Conservation (phyloP, 345 rosid species). For the Psidium guajava region DNA sequence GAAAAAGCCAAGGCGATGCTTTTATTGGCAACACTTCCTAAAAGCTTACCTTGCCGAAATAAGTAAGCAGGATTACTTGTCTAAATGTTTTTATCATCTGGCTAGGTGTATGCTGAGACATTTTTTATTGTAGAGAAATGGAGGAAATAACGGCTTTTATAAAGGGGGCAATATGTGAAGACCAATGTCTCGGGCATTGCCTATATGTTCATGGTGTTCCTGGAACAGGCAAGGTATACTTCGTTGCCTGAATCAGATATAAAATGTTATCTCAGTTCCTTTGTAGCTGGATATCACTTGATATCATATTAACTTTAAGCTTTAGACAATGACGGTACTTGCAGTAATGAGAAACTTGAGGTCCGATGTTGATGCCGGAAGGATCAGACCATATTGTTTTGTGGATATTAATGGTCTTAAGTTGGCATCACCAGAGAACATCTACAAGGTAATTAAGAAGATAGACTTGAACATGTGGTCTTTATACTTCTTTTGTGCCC, state of each 20-base stretch:
- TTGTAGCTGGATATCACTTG: not conserved
- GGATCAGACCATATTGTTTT: constrained; percentile 61
- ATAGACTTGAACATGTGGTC: not conserved
- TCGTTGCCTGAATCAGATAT: not conserved
- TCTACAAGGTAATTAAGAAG: constrained; percentile 41
- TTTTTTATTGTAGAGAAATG: constrained; percentile 48
- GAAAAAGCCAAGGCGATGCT: constrained; percentile 84
- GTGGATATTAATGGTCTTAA: constrained; percentile 95
- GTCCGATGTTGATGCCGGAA: constrained; percentile 82
- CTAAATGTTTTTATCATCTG: not conserved
- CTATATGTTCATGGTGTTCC: constrained; percentile 97
- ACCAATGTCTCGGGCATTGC: constrained; percentile 86
- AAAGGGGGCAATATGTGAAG: constrained; percentile 78
- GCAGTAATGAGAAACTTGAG: constrained; percentile 71
- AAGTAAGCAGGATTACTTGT: constrained; percentile 27
- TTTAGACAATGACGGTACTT: constrained; percentile 79
- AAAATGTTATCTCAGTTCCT: not conserved
- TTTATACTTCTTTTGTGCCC: not conserved
- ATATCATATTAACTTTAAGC: constrained; percentile 4
- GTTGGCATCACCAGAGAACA: constrained; percentile 86
- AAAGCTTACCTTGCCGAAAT: constrained; percentile 77
- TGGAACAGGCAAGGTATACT: constrained; percentile 80
- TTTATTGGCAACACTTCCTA: constrained; percentile 73
- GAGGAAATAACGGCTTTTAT: constrained; percentile 73
- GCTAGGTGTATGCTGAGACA: not conserved